Percentiles rank a stretch among this genome's conserved stretches.
Conservation (phyloP, 164 flowering plant genomes). For the Magnolia changhungtana region DNA sequence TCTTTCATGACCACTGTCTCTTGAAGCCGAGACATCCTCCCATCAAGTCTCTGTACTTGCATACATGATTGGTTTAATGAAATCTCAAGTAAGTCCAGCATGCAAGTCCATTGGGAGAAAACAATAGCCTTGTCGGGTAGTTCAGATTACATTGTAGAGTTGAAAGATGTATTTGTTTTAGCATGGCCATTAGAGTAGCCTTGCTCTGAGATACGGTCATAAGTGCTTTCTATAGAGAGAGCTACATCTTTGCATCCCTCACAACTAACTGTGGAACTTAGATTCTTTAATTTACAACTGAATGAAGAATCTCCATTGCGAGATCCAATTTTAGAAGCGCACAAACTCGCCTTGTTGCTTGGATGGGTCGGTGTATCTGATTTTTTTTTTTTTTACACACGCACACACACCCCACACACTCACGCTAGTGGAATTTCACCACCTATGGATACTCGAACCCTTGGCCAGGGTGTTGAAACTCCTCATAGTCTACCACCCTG, state of each 20-base stretch:
- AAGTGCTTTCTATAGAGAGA: too few relatives aligned
- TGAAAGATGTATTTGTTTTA: background rate
- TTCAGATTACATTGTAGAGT: background rate
- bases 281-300: constrained; percentile 24
- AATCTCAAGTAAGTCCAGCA: constrained; percentile 78
- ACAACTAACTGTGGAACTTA: constrained; percentile 2
- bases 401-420: too few relatives aligned
- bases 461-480: too few relatives aligned
- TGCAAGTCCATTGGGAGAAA: constrained; percentile 96
- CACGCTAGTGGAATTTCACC: too few relatives aligned
- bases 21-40: constrained; percentile 66
- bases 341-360: constrained; percentile 9
- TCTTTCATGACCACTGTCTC: constrained; percentile 79
- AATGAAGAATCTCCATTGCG: constrained; percentile 56
- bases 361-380: too few relatives aligned
- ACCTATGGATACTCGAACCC: too few relatives aligned
- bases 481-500: too few relatives aligned
- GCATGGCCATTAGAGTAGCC: too few relatives aligned
- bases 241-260: too few relatives aligned
- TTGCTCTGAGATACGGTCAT: too few relatives aligned
- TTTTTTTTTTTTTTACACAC: too few relatives aligned
- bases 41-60: constrained; percentile 80
- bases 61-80: constrained; percentile 47
- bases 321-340: constrained; percentile 78
- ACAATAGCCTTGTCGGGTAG: constrained; percentile 52